phyloP scores from a whole-genome alignment of 2,329 filamentous ascomycete genomes.

The Fusarium falciforme region DNA sequence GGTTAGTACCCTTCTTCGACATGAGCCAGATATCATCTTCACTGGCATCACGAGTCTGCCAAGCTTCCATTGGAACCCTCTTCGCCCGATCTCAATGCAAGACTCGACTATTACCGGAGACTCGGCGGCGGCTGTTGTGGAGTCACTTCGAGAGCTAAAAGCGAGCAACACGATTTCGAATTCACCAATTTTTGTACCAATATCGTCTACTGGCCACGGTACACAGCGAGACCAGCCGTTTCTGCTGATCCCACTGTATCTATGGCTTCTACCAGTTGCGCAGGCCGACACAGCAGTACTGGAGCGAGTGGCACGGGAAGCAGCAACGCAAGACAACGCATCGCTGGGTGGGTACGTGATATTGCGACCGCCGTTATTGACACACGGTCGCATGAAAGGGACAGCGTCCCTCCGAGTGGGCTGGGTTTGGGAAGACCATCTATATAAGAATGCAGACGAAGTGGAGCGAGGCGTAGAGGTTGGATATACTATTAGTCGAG shows the following conservation, averaged over 20 bases:
- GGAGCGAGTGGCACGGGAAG: neutral
- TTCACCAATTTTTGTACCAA: neutral
- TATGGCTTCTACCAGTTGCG: constrained; percentile 1
- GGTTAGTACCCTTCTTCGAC: neutral
- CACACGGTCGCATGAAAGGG: neutral
- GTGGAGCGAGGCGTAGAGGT: neutral
- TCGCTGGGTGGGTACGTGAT: constrained; percentile 1
- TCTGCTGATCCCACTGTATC: neutral
- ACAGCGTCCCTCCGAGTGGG: neutral
- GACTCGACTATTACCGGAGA: constrained; percentile 5
- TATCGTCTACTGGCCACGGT: constrained; percentile 4
- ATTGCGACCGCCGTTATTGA: constrained; percentile 1
- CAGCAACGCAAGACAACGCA: neutral
- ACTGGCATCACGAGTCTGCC: constrained; percentile 4
- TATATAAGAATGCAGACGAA: neutral
- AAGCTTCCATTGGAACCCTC: neutral
- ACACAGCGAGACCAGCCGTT: constrained; percentile 1
- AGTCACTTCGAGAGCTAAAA: constrained; percentile 2
- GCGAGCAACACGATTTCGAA: neutral
- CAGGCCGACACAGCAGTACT: constrained; percentile 1
- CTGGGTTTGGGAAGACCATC: constrained; percentile 4
- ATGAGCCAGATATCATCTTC: constrained; percentile 6
- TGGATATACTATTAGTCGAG: neutral
- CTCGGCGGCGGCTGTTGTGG: neutral
- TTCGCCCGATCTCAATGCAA: constrained; percentile 3